These are phyloP conservation scores for Boletus subcaerulescens DNA, from an alignment of 768 basidiomycete genomes.

Conservation along the genomic window DNA sequence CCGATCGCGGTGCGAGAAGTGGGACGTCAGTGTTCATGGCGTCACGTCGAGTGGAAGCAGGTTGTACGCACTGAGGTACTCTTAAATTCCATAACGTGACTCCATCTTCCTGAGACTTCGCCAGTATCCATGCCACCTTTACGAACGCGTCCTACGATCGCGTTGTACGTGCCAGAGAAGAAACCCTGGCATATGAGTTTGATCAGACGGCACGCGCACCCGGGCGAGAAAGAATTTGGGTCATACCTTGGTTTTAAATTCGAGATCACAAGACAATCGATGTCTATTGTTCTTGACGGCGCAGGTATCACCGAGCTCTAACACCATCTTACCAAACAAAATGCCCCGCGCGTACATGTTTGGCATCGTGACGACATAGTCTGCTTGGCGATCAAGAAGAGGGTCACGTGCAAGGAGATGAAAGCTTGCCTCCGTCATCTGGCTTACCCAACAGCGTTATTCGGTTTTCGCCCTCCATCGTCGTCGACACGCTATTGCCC, in stretches of 20 bases:
- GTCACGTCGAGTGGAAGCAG: background rate
- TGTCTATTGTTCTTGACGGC: conserved; percentile 79
- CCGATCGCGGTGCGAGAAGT: background rate
- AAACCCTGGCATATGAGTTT: conserved; percentile 61
- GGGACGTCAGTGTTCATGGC: background rate
- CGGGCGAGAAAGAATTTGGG: background rate
- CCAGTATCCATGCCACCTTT: conserved; percentile 65
- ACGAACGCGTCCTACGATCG: conserved; percentile 77
- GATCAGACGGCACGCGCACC: background rate
- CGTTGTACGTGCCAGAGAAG: conserved; percentile 96
- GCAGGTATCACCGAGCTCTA: conserved; percentile 91
- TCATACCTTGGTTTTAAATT: conserved; percentile 94
- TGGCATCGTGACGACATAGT: conserved; percentile 92
- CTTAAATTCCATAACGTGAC: conserved; percentile 84
- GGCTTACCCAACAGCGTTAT: conserved; percentile 78
- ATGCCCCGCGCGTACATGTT: conserved; percentile 95
- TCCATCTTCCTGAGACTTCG: conserved; percentile 90
- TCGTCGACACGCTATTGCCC: conserved; percentile 94
- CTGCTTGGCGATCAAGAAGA: conserved; percentile 35
- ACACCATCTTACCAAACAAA: conserved; percentile 90
- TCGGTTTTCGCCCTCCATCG: conserved; percentile 95
- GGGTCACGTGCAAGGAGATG: conserved; percentile 1
- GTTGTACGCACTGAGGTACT: conserved; percentile 50
- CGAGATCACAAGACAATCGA: conserved; percentile 74
- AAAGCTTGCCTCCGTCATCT: conserved; percentile 76